Evolutionary conservation across 768 basidiomycete species (phyloP).

Genomic region (Mycena rosella): DNA sequence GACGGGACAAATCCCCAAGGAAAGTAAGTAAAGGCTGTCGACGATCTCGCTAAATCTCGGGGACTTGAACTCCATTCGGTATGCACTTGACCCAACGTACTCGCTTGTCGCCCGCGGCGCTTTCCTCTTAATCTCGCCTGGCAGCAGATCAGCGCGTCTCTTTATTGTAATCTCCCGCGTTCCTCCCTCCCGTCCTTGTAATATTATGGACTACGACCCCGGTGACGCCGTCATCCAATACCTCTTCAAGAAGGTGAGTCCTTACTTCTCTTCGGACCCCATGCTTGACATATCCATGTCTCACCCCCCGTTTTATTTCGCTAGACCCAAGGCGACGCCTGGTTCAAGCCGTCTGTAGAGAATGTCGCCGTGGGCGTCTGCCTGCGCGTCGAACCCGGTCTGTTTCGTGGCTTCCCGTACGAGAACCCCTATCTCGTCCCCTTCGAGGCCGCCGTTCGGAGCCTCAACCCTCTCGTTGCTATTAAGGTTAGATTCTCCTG

Average conservation of each 20-base stretch:
- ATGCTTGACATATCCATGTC: not conserved
- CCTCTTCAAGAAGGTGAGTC: conserved; percentile 77
- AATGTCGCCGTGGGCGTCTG: conserved; percentile 86
- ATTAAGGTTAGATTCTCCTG: conserved; percentile 61
- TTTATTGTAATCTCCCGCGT: too few relatives aligned
- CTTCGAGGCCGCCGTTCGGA: conserved; percentile 83
- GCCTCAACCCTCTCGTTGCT: conserved; percentile 86
- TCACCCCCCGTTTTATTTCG: not conserved
- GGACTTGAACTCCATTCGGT: too few relatives aligned
- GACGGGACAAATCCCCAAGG: too few relatives aligned
- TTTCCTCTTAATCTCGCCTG: too few relatives aligned
- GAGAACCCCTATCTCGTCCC: conserved; percentile 83
- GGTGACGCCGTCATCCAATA: conserved; percentile 85
- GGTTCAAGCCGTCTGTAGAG: conserved; percentile 90
- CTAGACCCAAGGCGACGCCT: conserved; percentile 85
- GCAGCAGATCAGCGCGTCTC: too few relatives aligned
- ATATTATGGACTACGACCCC: conserved; percentile 84
- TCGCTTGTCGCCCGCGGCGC: too few relatives aligned
- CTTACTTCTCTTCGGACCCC: too few relatives aligned
- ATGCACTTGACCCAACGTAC: too few relatives aligned
- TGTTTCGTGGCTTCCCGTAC: conserved; percentile 89
- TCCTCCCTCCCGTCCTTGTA: conserved; percentile 51
- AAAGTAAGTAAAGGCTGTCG: too few relatives aligned
- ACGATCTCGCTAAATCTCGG: too few relatives aligned
- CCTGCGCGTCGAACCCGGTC: conserved; percentile 73